Evolutionary conservation across 179 eudicot genomes (phyloP).

Genomic region (Vitellaria paradoxa): DNA sequence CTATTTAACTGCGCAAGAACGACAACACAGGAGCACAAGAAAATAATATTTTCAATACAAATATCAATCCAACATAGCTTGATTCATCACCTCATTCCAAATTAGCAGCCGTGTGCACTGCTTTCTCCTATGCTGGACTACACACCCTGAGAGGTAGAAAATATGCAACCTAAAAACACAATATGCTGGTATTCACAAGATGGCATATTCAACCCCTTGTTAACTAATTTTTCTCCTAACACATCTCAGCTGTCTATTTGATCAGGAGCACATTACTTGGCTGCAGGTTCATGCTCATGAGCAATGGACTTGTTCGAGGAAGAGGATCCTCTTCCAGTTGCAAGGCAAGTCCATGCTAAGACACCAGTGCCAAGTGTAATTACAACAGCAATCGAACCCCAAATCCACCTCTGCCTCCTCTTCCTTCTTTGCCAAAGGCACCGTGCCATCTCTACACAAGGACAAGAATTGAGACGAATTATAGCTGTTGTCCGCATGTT

Average conservation of each 20-base stretch:
- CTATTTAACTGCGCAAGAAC: neutral
- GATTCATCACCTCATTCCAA: neutral
- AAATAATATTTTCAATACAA: neutral
- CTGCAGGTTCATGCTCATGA: constrained; percentile 26
- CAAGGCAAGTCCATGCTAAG: constrained; percentile 75
- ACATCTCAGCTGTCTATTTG: constrained; percentile 11
- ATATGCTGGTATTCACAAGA: constrained; percentile 43
- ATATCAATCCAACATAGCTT: neutral
- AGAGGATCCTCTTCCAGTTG: constrained; percentile 55
- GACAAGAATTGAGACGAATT: neutral
- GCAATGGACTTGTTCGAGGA: constrained; percentile 24
- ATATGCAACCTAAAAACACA: constrained; percentile 16
- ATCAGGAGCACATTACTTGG: constrained; percentile 30
- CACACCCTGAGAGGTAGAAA: constrained; percentile 31
- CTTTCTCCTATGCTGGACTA: constrained; percentile 18
- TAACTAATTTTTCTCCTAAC: constrained; percentile 22
- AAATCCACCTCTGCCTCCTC: constrained; percentile 73
- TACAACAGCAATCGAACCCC: constrained; percentile 71
- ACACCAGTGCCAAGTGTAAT: constrained; percentile 69
- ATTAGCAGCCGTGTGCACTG: neutral
- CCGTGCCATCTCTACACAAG: constrained; percentile 61
- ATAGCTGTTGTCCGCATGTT: neutral
- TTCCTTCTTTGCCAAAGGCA: constrained; percentile 72
- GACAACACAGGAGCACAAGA: constrained; percentile 2
- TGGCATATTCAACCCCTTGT: constrained; percentile 22